Conservation (phyloP, 1,284 basidiomycete species). For the Fomitopsis schrenkii region DNA sequence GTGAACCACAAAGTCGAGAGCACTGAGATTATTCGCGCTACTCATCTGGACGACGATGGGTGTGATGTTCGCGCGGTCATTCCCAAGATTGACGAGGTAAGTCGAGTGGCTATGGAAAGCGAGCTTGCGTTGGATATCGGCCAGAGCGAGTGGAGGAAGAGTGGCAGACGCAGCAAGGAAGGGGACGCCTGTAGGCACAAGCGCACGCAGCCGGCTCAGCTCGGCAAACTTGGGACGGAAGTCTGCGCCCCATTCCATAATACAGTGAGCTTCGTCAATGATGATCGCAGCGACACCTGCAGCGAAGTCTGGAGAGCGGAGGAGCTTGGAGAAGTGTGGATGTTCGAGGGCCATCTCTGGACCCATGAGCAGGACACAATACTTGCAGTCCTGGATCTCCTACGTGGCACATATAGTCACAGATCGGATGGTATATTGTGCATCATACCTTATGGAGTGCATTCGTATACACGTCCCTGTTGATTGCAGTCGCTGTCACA, state of each 20-base stretch:
- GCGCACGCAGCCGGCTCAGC: neutral
- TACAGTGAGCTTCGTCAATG: neutral
- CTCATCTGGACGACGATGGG: too few relatives aligned
- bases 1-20: too few relatives aligned
- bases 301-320: neutral
- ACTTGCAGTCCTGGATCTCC: too few relatives aligned
- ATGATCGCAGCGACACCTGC: neutral
- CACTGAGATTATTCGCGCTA: too few relatives aligned
- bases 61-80: neutral
- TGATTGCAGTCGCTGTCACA: too few relatives aligned
- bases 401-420: too few relatives aligned
- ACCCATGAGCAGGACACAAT: too few relatives aligned
- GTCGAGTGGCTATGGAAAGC: neutral
- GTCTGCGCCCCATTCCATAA: neutral
- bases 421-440: too few relatives aligned
- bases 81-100: neutral
- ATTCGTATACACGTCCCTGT: too few relatives aligned
- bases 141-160: neutral
- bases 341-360: too few relatives aligned
- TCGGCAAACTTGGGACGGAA: neutral
- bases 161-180: neutral
- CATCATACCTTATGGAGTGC: too few relatives aligned
- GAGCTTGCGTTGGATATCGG: neutral
- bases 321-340: too few relatives aligned
- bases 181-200: neutral